Conservation (phyloP, 306 rosid genomes). For the Prinsepia uniflora region DNA sequence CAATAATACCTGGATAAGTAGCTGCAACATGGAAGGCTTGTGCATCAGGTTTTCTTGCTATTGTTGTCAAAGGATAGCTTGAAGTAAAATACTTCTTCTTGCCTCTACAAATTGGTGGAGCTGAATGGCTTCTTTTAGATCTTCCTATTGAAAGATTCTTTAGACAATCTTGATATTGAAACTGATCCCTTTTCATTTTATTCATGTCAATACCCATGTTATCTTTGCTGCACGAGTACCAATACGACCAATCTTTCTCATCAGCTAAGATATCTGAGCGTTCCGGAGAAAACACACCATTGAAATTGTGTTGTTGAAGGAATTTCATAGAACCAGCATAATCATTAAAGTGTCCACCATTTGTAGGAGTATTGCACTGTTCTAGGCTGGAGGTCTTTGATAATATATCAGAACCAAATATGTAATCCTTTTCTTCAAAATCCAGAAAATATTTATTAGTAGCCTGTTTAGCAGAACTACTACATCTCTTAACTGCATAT, state of each 20-base stretch:
- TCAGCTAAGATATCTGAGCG: constrained; percentile 31
- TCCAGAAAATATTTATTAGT: constrained; percentile 19
- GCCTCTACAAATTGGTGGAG: constrained; percentile 72
- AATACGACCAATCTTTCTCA: constrained; percentile 35
- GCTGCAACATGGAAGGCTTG: constrained; percentile 31
- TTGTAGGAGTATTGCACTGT: constrained; percentile 30
- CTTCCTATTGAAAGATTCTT: constrained; percentile 33
- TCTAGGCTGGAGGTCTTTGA: constrained; percentile 31
- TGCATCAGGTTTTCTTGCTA: constrained; percentile 30
- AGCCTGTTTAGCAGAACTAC: constrained; percentile 36
- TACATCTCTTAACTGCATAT: constrained; percentile 29
- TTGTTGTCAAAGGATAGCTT: constrained; percentile 35
- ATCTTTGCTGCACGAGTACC: constrained; percentile 28
- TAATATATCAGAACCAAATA: constrained; percentile 29
- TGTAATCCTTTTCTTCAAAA: constrained; percentile 34
- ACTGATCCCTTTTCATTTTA: constrained; percentile 26
- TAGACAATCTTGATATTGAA: constrained; percentile 28
- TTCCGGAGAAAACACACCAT: constrained; percentile 25
- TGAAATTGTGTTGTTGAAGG: constrained; percentile 29
- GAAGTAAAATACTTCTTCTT: constrained; percentile 55
- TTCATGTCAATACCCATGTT: constrained; percentile 24
- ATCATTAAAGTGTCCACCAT: constrained; percentile 32
- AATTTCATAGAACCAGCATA: constrained; percentile 30
- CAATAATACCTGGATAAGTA: constrained; percentile 43
- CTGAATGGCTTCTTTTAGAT: constrained; percentile 64